Conservation (phyloP, 352 stramenopile genomes). For the Peronospora tabacina region DNA sequence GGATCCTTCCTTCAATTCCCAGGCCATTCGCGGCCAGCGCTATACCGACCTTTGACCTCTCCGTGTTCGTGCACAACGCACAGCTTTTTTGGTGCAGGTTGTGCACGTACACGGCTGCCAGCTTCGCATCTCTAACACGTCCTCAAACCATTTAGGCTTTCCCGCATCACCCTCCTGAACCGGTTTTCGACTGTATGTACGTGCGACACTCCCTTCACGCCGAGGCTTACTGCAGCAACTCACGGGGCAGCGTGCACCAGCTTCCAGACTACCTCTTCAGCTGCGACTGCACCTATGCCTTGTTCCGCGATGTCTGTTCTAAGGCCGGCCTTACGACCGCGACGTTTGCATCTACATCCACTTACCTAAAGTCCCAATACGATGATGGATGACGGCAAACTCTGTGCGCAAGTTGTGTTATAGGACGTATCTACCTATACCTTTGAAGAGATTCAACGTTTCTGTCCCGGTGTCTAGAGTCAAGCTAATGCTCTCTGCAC, state of each 20-base stretch:
- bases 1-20: background rate
- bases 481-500: no score
- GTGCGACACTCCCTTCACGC: background rate
- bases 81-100: constrained; percentile 4
- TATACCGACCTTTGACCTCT: constrained; percentile 2
- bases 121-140: constrained; percentile 4
- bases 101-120: constrained; percentile 8
- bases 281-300: constrained; percentile 1
- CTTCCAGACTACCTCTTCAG: background rate
- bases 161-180: constrained; percentile 11
- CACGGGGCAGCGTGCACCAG: constrained; percentile 11
- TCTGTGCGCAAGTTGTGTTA: no score
- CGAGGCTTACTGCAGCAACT: constrained; percentile 9
- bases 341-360: no score
- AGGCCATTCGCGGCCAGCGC: constrained; percentile 6
- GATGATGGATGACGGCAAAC: no score
- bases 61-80: constrained; percentile 11
- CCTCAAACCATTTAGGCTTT: constrained; percentile 10
- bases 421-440: no score
- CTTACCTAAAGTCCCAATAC: no score
- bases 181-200: constrained; percentile 14
- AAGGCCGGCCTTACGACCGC: no score
- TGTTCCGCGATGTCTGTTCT: no score
- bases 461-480: no score
- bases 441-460: no score